Evolutionary conservation across 2,329 filamentous ascomycete genomes (phyloP).

Genomic region (Calonectria henricotiae): DNA sequence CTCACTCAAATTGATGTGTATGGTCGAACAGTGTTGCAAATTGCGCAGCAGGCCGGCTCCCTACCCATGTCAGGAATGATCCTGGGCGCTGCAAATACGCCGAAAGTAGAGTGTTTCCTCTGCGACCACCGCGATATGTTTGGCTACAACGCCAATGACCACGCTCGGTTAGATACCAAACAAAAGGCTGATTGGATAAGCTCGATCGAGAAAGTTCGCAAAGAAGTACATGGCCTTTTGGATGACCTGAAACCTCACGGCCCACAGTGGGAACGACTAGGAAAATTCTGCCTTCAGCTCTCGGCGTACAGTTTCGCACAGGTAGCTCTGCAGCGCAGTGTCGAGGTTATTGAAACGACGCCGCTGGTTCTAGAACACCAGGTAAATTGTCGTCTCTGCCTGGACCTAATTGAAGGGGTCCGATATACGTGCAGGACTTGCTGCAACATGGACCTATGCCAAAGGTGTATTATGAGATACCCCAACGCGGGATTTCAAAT

Average conservation of each 20-base stretch:
- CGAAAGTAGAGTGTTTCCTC: constrained; percentile 26
- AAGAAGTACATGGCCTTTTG: constrained; percentile 35
- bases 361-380: constrained; percentile 37
- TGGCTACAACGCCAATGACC: constrained; percentile 36
- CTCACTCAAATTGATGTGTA: constrained; percentile 39
- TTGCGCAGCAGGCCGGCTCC: constrained; percentile 36
- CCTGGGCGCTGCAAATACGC: constrained; percentile 32
- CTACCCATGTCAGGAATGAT: constrained; percentile 36
- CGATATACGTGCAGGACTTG: constrained; percentile 34
- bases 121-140: constrained; percentile 39
- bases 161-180: constrained; percentile 23
- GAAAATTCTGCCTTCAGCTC: constrained; percentile 38
- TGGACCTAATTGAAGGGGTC: constrained; percentile 25
- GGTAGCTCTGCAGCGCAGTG: constrained; percentile 37
- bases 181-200: background rate
- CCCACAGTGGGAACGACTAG: constrained; percentile 37
- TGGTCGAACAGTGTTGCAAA: constrained; percentile 35
- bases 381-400: constrained; percentile 37
- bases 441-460: constrained; percentile 37
- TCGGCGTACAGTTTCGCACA: constrained; percentile 38
- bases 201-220: constrained; percentile 35
- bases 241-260: constrained; percentile 23
- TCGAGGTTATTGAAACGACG: constrained; percentile 26
- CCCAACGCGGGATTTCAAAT: constrained; percentile 34
- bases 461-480: constrained; percentile 23